Conservation (phyloP, 495 filamentous ascomycete species). For the Talaromyces trachyspermus region DNA sequence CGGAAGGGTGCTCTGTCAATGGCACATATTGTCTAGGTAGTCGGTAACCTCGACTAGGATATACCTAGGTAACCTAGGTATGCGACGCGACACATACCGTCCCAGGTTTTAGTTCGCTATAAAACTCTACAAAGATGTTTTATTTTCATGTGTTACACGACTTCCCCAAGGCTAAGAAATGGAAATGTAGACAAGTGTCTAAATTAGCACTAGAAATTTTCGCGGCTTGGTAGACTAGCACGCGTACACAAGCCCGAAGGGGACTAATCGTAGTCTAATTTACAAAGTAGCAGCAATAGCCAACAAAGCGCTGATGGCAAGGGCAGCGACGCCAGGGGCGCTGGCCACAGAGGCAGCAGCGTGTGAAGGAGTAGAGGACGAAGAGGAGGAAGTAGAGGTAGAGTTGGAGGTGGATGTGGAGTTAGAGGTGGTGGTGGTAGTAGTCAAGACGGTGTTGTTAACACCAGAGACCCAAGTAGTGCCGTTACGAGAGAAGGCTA, state of each 20-base stretch:
- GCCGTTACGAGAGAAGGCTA: constrained; percentile 8
- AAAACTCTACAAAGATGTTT: no score
- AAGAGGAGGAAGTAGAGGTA: background rate
- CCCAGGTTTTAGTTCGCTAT: no score
- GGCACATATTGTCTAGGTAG: no score
- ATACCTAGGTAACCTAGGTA: no score
- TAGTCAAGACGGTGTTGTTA: constrained; percentile 1
- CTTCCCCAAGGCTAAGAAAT: no score
- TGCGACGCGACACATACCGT: no score
- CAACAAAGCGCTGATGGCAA: constrained; percentile 1
- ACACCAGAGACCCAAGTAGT: constrained; percentile 8
- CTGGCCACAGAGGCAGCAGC: constrained; percentile 1
- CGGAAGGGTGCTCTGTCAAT: no score
- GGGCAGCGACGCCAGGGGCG: background rate
- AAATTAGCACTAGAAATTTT: background rate
- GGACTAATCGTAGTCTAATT: background rate
- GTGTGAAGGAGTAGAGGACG: background rate
- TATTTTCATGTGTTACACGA: no score
- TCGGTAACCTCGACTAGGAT: no score
- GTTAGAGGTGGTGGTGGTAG: constrained; percentile 1
- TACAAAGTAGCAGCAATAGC: background rate
- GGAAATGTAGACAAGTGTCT: no score
- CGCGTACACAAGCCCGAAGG: background rate
- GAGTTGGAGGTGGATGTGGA: constrained; percentile 4
- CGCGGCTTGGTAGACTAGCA: background rate